Percentiles rank a stretch among this genome's conserved stretches.
Evolutionary conservation across 306 rosid genomes (phyloP).

Genomic region (Quercus glauca): DNA sequence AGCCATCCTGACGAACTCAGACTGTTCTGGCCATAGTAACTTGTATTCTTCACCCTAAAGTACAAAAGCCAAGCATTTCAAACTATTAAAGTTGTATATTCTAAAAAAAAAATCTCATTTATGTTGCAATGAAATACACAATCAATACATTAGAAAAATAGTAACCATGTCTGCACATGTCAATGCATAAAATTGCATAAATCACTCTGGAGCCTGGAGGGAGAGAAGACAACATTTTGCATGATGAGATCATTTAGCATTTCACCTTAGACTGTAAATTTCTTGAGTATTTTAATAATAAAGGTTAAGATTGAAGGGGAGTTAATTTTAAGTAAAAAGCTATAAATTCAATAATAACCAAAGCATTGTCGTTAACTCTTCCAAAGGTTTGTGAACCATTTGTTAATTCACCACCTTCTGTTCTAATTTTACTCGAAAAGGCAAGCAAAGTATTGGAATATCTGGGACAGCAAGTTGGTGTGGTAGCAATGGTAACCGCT

Average conservation of each 20-base stretch:
- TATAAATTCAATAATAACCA: background rate
- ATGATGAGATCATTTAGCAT: background rate
- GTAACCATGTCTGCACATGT: background rate
- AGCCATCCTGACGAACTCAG: slow-evolving; percentile 96
- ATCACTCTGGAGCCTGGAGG: background rate
- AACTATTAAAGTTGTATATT: background rate
- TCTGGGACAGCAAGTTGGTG: background rate
- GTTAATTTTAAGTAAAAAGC: background rate
- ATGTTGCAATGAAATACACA: background rate
- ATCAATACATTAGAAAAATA: background rate
- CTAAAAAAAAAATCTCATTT: background rate
- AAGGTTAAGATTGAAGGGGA: background rate
- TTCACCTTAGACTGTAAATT: background rate
- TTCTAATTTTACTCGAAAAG: background rate
- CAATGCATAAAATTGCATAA: background rate
- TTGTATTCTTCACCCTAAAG: slow-evolving; percentile 86
- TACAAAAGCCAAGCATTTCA: background rate
- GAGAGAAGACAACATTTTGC: background rate
- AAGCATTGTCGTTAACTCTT: background rate
- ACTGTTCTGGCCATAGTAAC: slow-evolving; percentile 88
- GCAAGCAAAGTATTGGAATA: background rate
- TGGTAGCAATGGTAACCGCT: background rate
- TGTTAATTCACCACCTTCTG: background rate
- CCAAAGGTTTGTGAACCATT: background rate
- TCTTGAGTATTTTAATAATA: background rate